phyloP scores from a whole-genome alignment of 192 early-diverging fungal genomes.

The Coemansia sp. region DNA sequence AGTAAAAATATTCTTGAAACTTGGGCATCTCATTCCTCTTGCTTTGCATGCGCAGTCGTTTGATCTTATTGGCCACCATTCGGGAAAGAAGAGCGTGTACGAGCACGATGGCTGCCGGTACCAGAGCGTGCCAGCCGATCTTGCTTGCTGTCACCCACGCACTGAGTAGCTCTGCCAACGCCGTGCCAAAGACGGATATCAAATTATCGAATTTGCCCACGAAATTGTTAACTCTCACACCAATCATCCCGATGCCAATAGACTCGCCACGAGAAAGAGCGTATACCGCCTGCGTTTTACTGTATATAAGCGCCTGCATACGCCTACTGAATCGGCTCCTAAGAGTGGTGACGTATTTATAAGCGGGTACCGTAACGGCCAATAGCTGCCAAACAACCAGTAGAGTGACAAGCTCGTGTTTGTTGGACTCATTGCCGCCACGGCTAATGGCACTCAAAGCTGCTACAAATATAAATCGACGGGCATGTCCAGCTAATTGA shows the following conservation, averaged over 20 bases:
- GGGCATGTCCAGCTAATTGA: neutral
- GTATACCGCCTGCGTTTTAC: slow-evolving; percentile 8
- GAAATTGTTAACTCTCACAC: neutral
- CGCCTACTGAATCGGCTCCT: neutral
- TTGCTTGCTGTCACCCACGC: slow-evolving; percentile 28
- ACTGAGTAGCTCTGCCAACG: slow-evolving; percentile 15
- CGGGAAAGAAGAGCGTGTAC: slow-evolving; percentile 5
- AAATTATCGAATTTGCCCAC: neutral
- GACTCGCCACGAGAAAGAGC: neutral
- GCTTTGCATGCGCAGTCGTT: neutral
- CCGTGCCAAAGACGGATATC: neutral
- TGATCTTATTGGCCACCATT: neutral
- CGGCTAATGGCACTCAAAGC: slow-evolving; percentile 2
- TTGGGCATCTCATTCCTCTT: neutral
- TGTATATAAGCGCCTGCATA: neutral
- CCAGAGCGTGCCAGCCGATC: slow-evolving; percentile 32
- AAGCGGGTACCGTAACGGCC: neutral
- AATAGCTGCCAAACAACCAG: slow-evolving; percentile 17
- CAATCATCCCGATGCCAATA: neutral
- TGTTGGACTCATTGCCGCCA: neutral
- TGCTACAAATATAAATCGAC: slow-evolving; percentile 13
- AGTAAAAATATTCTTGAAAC: slow-evolving; percentile 5
- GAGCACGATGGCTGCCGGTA: slow-evolving; percentile 22
- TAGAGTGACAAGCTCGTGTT: neutral
- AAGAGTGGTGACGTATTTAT: neutral